These are phyloP conservation scores for Tylopilus rubrobrunneus DNA, from an alignment of 768 basidiomycete species.

Conservation along the genomic window DNA sequence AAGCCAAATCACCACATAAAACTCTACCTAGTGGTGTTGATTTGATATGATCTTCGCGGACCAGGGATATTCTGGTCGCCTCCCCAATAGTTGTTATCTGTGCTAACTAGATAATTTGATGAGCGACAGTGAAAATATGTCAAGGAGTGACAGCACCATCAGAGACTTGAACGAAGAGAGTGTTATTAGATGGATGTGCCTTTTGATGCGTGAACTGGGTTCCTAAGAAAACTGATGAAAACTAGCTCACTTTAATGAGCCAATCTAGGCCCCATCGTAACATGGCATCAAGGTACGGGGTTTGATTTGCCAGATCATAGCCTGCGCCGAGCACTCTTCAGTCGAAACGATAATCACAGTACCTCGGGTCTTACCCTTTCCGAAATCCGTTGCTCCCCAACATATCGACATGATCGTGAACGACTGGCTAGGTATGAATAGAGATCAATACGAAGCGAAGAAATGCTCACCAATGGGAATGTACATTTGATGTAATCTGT, in stretches of 20 bases:
- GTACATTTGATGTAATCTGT: slow-evolving; percentile 86
- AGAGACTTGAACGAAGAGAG: slow-evolving; percentile 76
- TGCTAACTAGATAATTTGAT: slow-evolving; percentile 38
- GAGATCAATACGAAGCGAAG: neutral
- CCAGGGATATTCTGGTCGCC: slow-evolving; percentile 75
- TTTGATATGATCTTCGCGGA: slow-evolving; percentile 71
- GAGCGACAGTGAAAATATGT: neutral
- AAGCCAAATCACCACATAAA: neutral
- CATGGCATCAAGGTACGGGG: slow-evolving; percentile 87
- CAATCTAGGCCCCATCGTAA: slow-evolving; percentile 90
- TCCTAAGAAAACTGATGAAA: neutral
- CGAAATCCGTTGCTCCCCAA: slow-evolving; percentile 87
- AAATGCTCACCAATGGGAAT: slow-evolving; percentile 64
- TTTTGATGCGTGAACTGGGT: slow-evolving; percentile 26
- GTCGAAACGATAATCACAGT: neutral
- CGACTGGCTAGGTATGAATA: slow-evolving; percentile 41
- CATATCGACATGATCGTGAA: slow-evolving; percentile 82
- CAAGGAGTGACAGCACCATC: slow-evolving; percentile 38
- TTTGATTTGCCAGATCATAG: slow-evolving; percentile 83
- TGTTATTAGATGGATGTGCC: slow-evolving; percentile 75
- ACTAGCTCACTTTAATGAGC: slow-evolving; percentile 72
- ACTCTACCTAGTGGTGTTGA: slow-evolving; percentile 59
- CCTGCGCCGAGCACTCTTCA: slow-evolving; percentile 36
- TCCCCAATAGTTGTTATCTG: slow-evolving; percentile 86
- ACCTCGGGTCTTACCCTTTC: slow-evolving; percentile 49